Conservation (phyloP, 1,139 yeast genomes). For the Hansenula lynferdii region DNA sequence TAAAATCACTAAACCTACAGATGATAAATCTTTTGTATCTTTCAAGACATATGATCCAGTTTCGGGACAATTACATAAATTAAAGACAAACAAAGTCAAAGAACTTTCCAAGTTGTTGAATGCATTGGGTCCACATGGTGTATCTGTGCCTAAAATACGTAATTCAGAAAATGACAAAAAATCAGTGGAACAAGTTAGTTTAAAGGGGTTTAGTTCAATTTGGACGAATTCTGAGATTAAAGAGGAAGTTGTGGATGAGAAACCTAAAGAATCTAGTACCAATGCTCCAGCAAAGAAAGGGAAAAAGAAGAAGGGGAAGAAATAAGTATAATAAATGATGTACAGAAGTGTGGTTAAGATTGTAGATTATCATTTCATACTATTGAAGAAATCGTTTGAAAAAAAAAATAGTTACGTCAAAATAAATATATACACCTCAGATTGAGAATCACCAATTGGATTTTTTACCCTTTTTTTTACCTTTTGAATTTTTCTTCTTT, state of each 20-base stretch:
- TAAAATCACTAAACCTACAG: slow-evolving; percentile 20
- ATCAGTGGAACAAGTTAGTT: slow-evolving; percentile 5
- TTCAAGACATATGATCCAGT: slow-evolving; percentile 72
- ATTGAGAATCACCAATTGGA: neutral
- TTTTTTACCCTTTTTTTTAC: slow-evolving; percentile 17
- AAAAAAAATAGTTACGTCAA: too few relatives aligned
- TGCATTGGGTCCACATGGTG: slow-evolving; percentile 84
- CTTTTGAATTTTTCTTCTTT: slow-evolving; percentile 22
- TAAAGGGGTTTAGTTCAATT: slow-evolving; percentile 27
- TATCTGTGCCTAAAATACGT: slow-evolving; percentile 29
- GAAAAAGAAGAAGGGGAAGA: slow-evolving; percentile 22
- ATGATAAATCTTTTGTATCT: slow-evolving; percentile 33
- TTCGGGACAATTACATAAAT: slow-evolving; percentile 62
- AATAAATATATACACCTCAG: too few relatives aligned
- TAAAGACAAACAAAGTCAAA: slow-evolving; percentile 59
- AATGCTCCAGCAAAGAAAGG: slow-evolving; percentile 12
- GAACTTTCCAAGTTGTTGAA: slow-evolving; percentile 76
- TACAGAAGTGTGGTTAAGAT: too few relatives aligned
- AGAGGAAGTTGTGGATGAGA: slow-evolving; percentile 18
- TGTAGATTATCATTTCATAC: too few relatives aligned
- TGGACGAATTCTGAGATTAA: slow-evolving; percentile 32
- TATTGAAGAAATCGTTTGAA: too few relatives aligned
- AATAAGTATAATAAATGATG: too few relatives aligned
- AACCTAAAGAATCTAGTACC: slow-evolving; percentile 8
- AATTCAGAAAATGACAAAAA: slow-evolving; percentile 3